Evolutionary conservation across 352 stramenopile species (phyloP), one percentile per base, ranked within the genome.

Genomic region (Globisporangium perplexum): DNA sequence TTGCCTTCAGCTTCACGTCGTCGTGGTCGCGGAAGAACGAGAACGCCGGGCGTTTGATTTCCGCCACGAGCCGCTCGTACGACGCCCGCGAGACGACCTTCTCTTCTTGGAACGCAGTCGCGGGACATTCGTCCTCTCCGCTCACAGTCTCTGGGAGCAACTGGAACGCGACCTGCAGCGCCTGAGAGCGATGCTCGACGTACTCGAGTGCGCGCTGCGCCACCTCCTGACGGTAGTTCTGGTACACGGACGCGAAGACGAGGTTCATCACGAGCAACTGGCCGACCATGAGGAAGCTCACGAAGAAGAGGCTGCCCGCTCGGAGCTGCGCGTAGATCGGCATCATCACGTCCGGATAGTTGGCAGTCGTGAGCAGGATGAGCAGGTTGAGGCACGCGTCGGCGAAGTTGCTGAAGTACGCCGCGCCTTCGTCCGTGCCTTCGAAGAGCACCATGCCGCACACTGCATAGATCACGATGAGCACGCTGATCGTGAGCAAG

Each of bases 281-380:
- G 4, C 72, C 74, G 28, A 93, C 71, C 36, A 77, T 64, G 41
- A 93, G 65, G 53, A 85, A 87, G 20, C 67, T 74, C 33, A 88
- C 68, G 47, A 93, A 92, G 62, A 89, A 85, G 22, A 90, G 48
- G 47, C 69, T 77, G 2, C 65, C 65, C 11, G 60, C 60, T 12
- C 81, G 65, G 10, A 65, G 50, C 23, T 67, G 50, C 3, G 63
- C 69, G 60, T 90, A 94, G 3, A 75, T 70, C 7, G 78, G 74
- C 63, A 90, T 83, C 77, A 89, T 87, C 15, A 94, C 63, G 60
- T 94, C 81, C 1, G 83, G 83, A n/a, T 81, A 91, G 55, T 94
- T 94, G 4, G 78, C 79, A 1, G 83, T 94, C 26, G 83, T 92
- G 14, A 90, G 48, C 54, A 91, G 48, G 26, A 91, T 72, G 30